phyloP scores from a whole-genome alignment of 805 yeast species.

The Candida tammaniensis region DNA sequence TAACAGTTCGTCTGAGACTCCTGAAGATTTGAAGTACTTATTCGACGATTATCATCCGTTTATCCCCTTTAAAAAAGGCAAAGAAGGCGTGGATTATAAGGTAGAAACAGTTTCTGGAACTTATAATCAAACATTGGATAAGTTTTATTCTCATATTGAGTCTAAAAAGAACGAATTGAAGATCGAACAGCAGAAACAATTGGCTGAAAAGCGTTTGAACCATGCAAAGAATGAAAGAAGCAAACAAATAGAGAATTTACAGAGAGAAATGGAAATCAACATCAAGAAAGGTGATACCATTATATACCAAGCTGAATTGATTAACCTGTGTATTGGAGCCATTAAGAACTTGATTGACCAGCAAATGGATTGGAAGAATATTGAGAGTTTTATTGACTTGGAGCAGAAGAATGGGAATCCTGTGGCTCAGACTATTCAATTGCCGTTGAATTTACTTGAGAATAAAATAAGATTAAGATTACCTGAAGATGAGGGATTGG shows the following conservation, averaged over 20 bases:
- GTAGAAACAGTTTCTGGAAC: constrained; percentile 35
- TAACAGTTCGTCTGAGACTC: constrained; percentile 24
- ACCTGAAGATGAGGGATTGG: constrained; percentile 41
- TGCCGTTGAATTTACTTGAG: constrained; percentile 68
- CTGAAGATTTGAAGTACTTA: constrained; percentile 41
- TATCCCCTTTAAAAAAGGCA: constrained; percentile 43
- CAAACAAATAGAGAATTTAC: constrained; percentile 63
- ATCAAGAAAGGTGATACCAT: constrained; percentile 71
- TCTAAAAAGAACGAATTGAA: constrained; percentile 72
- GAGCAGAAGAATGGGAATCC: constrained; percentile 67
- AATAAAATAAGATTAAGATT: constrained; percentile 62
- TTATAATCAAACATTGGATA: constrained; percentile 80
- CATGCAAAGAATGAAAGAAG: constrained; percentile 73
- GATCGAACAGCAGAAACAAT: constrained; percentile 72
- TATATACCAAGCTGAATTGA: constrained; percentile 62
- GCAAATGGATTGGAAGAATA: constrained; percentile 92
- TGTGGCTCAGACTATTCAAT: constrained; percentile 58
- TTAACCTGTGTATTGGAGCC: constrained; percentile 67
- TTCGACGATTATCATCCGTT: constrained; percentile 74
- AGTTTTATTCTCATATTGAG: constrained; percentile 80
- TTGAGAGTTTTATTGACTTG: constrained; percentile 67
- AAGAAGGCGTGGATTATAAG: constrained; percentile 18
- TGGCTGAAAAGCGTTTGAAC: constrained; percentile 70
- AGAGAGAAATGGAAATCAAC: constrained; percentile 60
- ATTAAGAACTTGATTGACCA: constrained; percentile 69